Conservation (phyloP, 1,284 basidiomycete genomes). For the Crepidotus sp. region DNA sequence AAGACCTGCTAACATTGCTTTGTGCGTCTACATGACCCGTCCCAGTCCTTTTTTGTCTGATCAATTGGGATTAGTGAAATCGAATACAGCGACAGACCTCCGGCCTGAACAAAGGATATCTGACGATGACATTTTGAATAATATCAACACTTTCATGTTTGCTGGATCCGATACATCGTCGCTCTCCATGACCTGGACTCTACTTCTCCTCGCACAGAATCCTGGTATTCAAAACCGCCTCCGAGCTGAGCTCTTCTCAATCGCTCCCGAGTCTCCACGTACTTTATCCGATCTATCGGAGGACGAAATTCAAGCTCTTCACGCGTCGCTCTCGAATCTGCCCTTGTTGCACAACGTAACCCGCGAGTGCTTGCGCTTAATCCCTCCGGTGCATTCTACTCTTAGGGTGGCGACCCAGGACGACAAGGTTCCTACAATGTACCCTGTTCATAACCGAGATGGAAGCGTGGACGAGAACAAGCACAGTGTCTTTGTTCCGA, state of each 20-base stretch:
- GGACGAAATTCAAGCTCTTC: constrained; percentile 55
- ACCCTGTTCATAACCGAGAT: constrained; percentile 50
- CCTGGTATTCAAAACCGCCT: constrained; percentile 55
- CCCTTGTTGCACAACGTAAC: constrained; percentile 71
- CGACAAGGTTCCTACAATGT: constrained; percentile 63
- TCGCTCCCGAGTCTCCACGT: constrained; percentile 25
- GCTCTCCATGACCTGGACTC: constrained; percentile 68
- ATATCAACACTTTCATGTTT: constrained; percentile 81
- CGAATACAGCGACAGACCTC: constrained; percentile 57
- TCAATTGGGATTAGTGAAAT: constrained; percentile 47
- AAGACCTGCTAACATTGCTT: constrained; percentile 60
- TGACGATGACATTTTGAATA: constrained; percentile 72
- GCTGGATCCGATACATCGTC: constrained; percentile 81
- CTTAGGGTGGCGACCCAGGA: constrained; percentile 66
- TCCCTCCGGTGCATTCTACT: constrained; percentile 75
- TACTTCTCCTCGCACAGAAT: constrained; percentile 60
- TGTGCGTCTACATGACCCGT: constrained; percentile 34
- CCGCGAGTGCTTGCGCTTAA: constrained; percentile 63
- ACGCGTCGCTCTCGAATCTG: constrained; percentile 48
- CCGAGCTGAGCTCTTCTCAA: constrained; percentile 46
- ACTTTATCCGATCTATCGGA: constrained; percentile 29
- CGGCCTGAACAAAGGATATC: constrained; percentile 64
- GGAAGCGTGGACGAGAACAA: constrained; percentile 35
- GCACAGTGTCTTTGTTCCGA: constrained; percentile 44
- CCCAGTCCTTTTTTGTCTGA: neutral